phyloP scores from a whole-genome alignment of 1,139 yeast species.

The Candida sanyaensis region DNA sequence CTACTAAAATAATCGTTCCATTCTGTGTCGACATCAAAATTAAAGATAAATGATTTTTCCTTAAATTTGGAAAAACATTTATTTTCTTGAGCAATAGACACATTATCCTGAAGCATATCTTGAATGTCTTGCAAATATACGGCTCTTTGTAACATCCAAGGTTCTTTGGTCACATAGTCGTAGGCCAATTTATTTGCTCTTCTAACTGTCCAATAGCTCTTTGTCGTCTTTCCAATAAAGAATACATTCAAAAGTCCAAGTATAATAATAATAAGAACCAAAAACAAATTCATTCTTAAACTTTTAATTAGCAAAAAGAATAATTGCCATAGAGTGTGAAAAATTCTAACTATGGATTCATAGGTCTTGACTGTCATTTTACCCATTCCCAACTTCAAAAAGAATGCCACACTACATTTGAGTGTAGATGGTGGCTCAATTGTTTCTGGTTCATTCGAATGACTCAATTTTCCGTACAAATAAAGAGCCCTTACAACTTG shows the following conservation, averaged over 20 bases:
- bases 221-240: slow-evolving; percentile 53
- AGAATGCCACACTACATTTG: slow-evolving; percentile 14
- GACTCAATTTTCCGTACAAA: slow-evolving; percentile 59
- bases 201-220: slow-evolving; percentile 67
- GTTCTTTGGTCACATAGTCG: slow-evolving; percentile 35
- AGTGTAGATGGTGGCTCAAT: slow-evolving; percentile 18
- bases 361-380: slow-evolving; percentile 3
- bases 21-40: slow-evolving; percentile 23
- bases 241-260: slow-evolving; percentile 55
- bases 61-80: slow-evolving; percentile 39
- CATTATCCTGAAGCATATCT: slow-evolving; percentile 36
- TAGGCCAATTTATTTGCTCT: slow-evolving; percentile 52
- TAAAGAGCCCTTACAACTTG: slow-evolving; percentile 65
- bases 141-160: slow-evolving; percentile 59
- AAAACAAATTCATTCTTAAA: slow-evolving; percentile 35
- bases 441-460: slow-evolving; percentile 25
- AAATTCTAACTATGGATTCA: not conserved
- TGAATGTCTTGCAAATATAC: slow-evolving; percentile 66
- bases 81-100: slow-evolving; percentile 9
- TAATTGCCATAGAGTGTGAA: not conserved
- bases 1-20: slow-evolving; percentile 28
- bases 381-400: slow-evolving; percentile 8
- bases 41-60: slow-evolving; percentile 39
- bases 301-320: slow-evolving; percentile 14
- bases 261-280: slow-evolving; percentile 38